Evolutionary conservation across 768 basidiomycete genomes (phyloP).

Genomic region (Ephemerocybe angulata): DNA sequence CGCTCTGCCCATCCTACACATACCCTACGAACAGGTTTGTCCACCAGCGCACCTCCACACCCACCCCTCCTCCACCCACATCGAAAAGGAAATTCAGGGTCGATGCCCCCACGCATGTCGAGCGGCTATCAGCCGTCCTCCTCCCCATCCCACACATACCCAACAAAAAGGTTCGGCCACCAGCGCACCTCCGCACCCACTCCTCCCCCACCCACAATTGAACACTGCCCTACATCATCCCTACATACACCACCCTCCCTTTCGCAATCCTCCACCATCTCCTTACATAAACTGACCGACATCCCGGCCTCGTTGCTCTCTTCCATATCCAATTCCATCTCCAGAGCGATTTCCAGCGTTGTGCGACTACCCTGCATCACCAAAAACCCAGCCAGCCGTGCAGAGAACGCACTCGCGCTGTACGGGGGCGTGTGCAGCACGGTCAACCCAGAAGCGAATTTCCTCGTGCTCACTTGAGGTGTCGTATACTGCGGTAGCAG

Average conservation of each 20-base stretch:
- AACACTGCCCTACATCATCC: conserved; percentile 10
- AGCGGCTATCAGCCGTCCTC: too few species aligned
- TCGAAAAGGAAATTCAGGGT: conserved; percentile 24
- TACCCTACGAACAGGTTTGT: conserved; percentile 63
- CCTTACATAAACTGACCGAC: neutral
- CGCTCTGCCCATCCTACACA: conserved; percentile 66
- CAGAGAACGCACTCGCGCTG: conserved; percentile 61
- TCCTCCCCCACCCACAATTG: conserved; percentile 5
- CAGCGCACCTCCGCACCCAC: conserved; percentile 59
- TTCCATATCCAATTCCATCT: conserved; percentile 69
- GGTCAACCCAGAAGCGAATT: conserved; percentile 68
- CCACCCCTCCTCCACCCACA: conserved; percentile 70
- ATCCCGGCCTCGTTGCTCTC: conserved; percentile 73
- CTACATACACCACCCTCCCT: conserved; percentile 4
- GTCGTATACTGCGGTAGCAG: conserved; percentile 60
- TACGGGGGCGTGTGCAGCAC: conserved; percentile 85
- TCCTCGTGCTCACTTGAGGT: conserved; percentile 64
- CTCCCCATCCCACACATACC: conserved; percentile 77
- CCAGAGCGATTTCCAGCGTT: conserved; percentile 65
- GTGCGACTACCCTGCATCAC: conserved; percentile 49
- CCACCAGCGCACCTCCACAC: conserved; percentile 69
- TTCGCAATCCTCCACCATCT: conserved; percentile 8
- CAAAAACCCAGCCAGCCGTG: conserved; percentile 58
- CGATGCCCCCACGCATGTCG: too few species aligned
- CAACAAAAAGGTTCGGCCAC: conserved; percentile 64